Evolutionary conservation across 805 yeast genomes (phyloP), one percentile per base, ranked within the genome.

Genomic region (Candida caryicola): DNA sequence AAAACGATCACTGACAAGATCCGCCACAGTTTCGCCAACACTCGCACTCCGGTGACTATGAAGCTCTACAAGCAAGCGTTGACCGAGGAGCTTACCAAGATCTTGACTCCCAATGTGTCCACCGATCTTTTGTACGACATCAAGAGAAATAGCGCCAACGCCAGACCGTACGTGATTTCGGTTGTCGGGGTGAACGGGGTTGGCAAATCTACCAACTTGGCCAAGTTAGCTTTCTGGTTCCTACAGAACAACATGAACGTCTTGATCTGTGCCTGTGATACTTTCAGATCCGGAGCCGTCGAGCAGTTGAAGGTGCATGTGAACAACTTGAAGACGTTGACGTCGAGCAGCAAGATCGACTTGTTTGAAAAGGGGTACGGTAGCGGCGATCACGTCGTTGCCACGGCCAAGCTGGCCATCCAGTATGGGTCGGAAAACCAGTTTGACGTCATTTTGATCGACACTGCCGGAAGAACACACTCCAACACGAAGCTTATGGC

Each of bases 131-230:
- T 91, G 25, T 85, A 86, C 48, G 95, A 88, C 51, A 85, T 93
- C 37, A 82, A 83, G 51, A 54, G 65, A 21, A 64, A 66, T 16
- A 55, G 53, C 3, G 47, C 46, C 14, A 57, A 60, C 7, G 56
- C 59, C 4, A 59, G 77, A 6, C 97, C 99, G 2, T 91, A 87
- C 49, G 96, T 91, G n/a, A 87, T 91, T 40, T 89, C 97, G 1
- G 91, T 91, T 16, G 98, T 91, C 17, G 99, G 99, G 29, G 99
- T 91, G 15, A 91, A 91, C 60, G 99, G 99, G 31, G 99, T 91
- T 29, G 99, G 99, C 10, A 91, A 91, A 61, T 91, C 98, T 0
- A 91, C 99, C 2, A 93, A 91, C 55, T 69, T 91, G 44, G 93
- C 98, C 17, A 91, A 91, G 61, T 66, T 91, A 36, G 98, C 96